Evolutionary conservation across 169 alveolate genomes (phyloP), one percentile per base, ranked within the genome.

Genomic region (Cryptosporidium meleagridis): DNA sequence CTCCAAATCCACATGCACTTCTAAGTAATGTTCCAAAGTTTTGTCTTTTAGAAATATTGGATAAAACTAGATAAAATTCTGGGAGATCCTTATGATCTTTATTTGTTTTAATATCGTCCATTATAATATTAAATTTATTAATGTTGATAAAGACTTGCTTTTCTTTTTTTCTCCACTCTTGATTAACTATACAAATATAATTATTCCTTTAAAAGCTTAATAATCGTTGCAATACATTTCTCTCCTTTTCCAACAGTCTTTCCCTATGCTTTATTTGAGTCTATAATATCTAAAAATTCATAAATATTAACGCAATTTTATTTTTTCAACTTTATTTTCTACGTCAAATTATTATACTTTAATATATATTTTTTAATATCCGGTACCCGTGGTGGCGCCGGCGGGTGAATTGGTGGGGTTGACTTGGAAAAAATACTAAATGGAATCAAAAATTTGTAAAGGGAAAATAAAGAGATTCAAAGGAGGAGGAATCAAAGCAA

Each of bases 1-100:
- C 94, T 59, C 91, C 87, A 67, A 92, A 86, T 41, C 93, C 94
- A 51, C 92, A 92, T 39, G 93, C 92, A 69, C 92, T 92, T 59
- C 94, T 26, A 58, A 92, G 51, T n/a, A 92, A 70, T 31, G 92
- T 84, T 29, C 94, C 94, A 59, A 92, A 70, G 55, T 92, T 92
- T 68, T 92, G 92, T 61, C 91, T 73, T 70, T 92, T 92, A 0
- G 93, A 86, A 61, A 92, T 92, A 68, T 92, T 92, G 41, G 91
- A 84, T 44, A 92, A 69, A 26, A 89, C 80, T 10, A 92, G 91
- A 72, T 92, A 92, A 84, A 87, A 61, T 33, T 91, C 87, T 18
- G 86, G 59, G 23, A 21, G 6, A 65, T 65, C 33, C 35, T 55
- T 55, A 16, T 0, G 44, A n/a, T 68, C 33, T 61, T 61, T 37